A percentile compares a stretch with the other conserved stretches of the same genome.
These are phyloP conservation scores for Omphalotus guepiniiformis DNA, from an alignment of 768 basidiomycete genomes.

Conservation along the genomic window DNA sequence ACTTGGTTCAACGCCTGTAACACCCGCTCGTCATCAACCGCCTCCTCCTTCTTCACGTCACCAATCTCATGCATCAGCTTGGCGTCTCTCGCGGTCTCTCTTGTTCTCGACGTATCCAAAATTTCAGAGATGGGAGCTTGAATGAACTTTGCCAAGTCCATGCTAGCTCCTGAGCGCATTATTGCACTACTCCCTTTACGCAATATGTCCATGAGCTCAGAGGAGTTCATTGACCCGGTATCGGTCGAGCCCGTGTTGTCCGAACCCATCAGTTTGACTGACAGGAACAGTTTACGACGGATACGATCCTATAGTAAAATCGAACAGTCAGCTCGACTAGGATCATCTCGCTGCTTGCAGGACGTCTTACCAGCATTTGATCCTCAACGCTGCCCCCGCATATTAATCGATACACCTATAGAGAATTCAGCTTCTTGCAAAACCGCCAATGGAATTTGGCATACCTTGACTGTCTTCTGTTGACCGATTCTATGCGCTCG, in stretches of 20 bases:
- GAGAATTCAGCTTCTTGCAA: neutral
- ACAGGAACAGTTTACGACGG: constrained; percentile 66
- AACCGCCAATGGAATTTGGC: neutral
- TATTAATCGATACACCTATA: constrained; percentile 63
- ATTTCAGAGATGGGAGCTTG: constrained; percentile 40
- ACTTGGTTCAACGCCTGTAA: constrained; percentile 16
- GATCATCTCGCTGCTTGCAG: neutral
- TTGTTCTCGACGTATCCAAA: constrained; percentile 38
- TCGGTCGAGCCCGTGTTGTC: constrained; percentile 21
- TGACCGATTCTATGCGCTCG: constrained; percentile 81
- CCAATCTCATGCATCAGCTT: constrained; percentile 42
- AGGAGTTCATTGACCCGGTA: constrained; percentile 29
- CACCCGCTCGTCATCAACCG: neutral
- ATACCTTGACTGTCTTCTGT: constrained; percentile 62
- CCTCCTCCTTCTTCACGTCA: no score
- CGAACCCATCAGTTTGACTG: constrained; percentile 56
- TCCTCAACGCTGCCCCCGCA: constrained; percentile 71
- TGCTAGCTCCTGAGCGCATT: constrained; percentile 28
- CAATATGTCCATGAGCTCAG: constrained; percentile 52
- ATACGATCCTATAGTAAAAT: constrained; percentile 39
- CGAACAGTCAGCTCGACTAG: neutral
- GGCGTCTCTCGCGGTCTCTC: constrained; percentile 38
- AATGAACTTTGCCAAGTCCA: constrained; percentile 41
- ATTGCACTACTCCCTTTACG: constrained; percentile 57
- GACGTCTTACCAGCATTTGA: constrained; percentile 47